Evolutionary conservation across 2,329 filamentous ascomycete genomes (phyloP).

Genomic region (Hypoxylon sp.): DNA sequence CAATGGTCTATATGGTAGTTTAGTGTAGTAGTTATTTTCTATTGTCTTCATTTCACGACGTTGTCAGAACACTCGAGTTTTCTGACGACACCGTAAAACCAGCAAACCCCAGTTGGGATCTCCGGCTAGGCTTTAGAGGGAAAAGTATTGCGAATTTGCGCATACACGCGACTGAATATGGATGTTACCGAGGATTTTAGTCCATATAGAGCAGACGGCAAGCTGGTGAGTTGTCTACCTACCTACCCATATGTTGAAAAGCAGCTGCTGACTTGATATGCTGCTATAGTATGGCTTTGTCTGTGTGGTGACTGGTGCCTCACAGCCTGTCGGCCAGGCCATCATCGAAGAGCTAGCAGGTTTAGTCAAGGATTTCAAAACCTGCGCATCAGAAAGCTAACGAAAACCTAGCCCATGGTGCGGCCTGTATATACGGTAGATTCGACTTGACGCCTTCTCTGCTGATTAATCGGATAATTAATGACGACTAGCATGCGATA

Average conservation of each 20-base stretch:
- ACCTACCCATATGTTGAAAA: background rate
- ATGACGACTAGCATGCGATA: conserved; percentile 63
- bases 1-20: background rate
- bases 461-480: conserved; percentile 17
- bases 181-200: conserved; percentile 46
- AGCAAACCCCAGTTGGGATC: background rate
- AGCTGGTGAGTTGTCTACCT: conserved; percentile 48
- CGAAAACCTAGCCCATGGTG: conserved; percentile 68
- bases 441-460: background rate
- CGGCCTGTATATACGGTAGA: conserved; percentile 72
- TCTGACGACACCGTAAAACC: background rate
- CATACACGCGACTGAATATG: conserved; percentile 23
- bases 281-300: conserved; percentile 73
- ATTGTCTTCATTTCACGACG: background rate
- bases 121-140: background rate
- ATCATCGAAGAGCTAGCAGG: conserved; percentile 73
- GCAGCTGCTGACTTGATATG: conserved; percentile 3
- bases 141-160: background rate
- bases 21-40: too few relatives aligned
- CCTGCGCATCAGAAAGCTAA: conserved; percentile 34
- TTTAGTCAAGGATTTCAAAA: conserved; percentile 45
- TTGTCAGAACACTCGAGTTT: background rate
- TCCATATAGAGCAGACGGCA: conserved; percentile 46
- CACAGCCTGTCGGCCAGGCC: conserved; percentile 72
- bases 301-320: conserved; percentile 74